phyloP scores from a whole-genome alignment of 78 protist species.

The Pigoraptor vietnamica region DNA sequence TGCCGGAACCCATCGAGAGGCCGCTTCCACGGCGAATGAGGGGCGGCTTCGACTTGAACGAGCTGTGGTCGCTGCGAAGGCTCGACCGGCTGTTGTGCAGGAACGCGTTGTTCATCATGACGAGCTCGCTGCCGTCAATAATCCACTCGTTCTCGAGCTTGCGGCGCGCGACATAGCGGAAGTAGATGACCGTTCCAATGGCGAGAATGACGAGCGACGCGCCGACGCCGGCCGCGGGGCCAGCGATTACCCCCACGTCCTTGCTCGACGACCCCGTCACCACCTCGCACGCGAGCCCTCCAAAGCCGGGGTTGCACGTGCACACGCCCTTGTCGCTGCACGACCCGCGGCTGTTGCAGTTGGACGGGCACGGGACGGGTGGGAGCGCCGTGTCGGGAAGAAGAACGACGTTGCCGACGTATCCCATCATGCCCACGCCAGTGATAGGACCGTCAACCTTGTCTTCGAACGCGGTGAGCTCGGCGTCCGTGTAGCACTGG shows the following conservation, averaged over 20 bases:
- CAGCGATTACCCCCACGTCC: not conserved
- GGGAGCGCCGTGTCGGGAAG: not conserved
- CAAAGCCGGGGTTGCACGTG: not conserved
- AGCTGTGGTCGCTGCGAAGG: not conserved
- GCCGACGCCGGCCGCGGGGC: not conserved
- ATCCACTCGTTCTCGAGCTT: not conserved
- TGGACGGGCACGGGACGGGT: not conserved
- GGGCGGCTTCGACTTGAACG: too few species aligned
- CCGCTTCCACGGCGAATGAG: not conserved
- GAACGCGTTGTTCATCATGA: not conserved
- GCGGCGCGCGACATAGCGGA: not conserved
- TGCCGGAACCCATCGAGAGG: not conserved
- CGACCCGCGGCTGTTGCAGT: not conserved
- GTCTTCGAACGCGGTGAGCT: not conserved
- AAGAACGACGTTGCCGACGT: not conserved
- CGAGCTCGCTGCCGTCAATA: not conserved
- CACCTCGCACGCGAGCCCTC: not conserved
- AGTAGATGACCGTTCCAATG: not conserved
- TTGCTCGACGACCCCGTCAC: not conserved
- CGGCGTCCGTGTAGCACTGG: not conserved
- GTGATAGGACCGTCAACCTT: not conserved
- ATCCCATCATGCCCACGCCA: not conserved
- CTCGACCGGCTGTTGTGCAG: not conserved
- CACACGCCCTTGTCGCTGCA: not conserved
- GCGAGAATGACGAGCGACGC: not conserved